Base-by-base conservation (phyloP, 257 asterid genomes). In the Gentiana macrophylla region DNA sequence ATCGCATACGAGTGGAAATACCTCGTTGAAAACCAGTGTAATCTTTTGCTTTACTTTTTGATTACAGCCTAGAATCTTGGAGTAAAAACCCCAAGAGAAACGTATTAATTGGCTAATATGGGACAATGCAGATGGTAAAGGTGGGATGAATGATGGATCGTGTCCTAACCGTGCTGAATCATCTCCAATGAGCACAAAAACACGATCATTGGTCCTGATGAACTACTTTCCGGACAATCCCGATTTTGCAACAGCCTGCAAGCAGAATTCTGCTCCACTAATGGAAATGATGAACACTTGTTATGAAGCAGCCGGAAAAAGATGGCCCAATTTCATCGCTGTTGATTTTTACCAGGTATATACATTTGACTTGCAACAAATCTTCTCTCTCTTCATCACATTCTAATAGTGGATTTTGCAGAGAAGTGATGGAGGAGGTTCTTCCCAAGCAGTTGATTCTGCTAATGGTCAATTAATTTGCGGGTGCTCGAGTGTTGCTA, bases 391-490 rank as follows among this genome's bases (percentile, higher is more conserved):
- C 24, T 24, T 24, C 24, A 24, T 12, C 1, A 2, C 6, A 15
- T 2, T 35, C 32, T 6, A 65, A 6, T 11, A 43, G 47, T 55
- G 60, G 36, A 53, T 53, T 53, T 61, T 67, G 71, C 80, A 88
- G 98, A 92, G 97, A 81, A 92, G 98, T 63, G 89, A 88, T 65
- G 98, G 95, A 59, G 97, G 95, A 49, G 98, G 98, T 69, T 92
- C 93, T 32, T 56, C 94, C 53, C 84, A 77, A 61, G 97, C 94
- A 49, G 85, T 83, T 38, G 95, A 92, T 64, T 71, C 43, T 61
- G 90, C 94, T n/a, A 92, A 88, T 57, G 95, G 95, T 7, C 85
- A 81, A 55, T 71, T 75, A 9, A 69, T 84, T 37, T 92, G 98
- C 52, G 97, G 98, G 53, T 92, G 98, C 84, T 67, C 77, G 32